Conservation (phyloP, 495 filamentous ascomycete species). For the Copromyces sp. region DNA sequence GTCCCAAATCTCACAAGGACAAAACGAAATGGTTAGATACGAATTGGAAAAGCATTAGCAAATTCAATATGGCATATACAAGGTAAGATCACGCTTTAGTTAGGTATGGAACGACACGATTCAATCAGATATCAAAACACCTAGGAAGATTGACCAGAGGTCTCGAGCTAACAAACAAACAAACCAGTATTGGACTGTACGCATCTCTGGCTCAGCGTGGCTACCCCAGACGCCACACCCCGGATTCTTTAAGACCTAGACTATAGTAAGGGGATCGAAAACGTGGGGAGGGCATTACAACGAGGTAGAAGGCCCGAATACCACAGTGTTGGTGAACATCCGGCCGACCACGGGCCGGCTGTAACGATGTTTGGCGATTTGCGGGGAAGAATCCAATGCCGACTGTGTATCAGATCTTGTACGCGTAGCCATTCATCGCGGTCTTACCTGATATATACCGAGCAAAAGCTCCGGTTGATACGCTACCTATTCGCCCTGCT, state of each 20-base stretch:
- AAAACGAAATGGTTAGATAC: no score
- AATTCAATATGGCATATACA: no score
- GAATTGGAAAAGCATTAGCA: no score
- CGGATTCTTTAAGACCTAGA: neutral
- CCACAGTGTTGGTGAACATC: neutral
- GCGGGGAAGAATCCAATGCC: neutral
- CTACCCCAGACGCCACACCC: neutral
- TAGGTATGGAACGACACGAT: no score
- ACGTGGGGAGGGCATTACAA: neutral
- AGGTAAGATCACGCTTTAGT: no score
- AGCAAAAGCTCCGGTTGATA: neutral
- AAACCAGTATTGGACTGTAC: no score
- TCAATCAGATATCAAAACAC: no score
- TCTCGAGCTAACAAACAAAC: no score
- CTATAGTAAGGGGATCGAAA: neutral
- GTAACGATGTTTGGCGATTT: neutral
- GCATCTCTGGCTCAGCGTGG: neutral
- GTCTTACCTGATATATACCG: neutral
- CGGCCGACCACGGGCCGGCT: neutral
- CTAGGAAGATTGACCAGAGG: no score
- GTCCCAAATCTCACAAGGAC: no score
- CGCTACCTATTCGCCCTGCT: neutral
- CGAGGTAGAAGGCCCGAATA: constrained; percentile 7
- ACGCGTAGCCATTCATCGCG: neutral
- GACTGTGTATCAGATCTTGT: neutral